Evolutionary conservation across 192 early-diverging fungal genomes (phyloP).

Genomic region (Podila clonocystis): DNA sequence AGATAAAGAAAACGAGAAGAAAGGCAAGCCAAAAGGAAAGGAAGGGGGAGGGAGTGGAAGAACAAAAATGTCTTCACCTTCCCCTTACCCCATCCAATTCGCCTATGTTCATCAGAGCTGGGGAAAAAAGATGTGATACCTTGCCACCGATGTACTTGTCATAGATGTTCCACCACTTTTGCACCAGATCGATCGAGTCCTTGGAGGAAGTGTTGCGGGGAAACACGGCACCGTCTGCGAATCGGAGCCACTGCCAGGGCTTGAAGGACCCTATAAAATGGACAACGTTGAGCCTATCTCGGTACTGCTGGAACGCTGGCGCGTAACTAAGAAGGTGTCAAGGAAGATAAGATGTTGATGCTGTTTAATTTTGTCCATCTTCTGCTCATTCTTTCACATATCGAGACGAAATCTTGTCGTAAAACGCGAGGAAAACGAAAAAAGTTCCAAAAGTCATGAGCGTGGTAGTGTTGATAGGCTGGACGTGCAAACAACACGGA

Average conservation of each 20-base stretch:
- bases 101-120: neutral
- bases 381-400: neutral
- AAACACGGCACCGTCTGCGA: conserved; percentile 65
- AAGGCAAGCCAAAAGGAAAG: neutral
- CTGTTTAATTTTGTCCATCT: too few relatives aligned
- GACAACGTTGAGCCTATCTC: conserved; percentile 75
- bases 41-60: neutral
- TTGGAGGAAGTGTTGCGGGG: conserved; percentile 56
- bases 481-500: neutral
- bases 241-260: conserved; percentile 87
- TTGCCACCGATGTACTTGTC: conserved; percentile 60
- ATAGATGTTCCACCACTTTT: conserved; percentile 80
- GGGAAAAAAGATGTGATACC: conserved; percentile 44
- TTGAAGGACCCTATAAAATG: conserved; percentile 93
- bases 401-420: too few relatives aligned
- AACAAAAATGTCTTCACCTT: neutral
- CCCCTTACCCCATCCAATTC: neutral
- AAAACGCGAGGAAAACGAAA: neutral
- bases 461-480: conserved; percentile 6
- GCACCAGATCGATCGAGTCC: conserved; percentile 65
- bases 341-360: neutral
- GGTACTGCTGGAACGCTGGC: conserved; percentile 85
- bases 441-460: neutral
- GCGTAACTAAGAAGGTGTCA: conserved; percentile 55
- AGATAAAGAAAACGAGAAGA: neutral